Base-by-base conservation (phyloP, 441 rosid genomes). In the Pelargonium citronellum region DNA sequence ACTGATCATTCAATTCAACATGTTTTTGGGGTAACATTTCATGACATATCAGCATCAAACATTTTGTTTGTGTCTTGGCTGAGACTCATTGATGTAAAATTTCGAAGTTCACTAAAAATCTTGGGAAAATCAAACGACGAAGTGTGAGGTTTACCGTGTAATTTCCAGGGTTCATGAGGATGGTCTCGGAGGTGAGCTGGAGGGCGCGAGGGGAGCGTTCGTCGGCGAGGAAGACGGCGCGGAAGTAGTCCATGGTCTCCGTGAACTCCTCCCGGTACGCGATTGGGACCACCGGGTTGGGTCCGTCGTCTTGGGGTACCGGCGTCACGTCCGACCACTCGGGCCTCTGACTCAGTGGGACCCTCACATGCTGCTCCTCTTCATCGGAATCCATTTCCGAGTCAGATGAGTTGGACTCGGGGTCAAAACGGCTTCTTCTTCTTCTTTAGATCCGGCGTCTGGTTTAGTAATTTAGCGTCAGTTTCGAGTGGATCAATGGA, bases 211-310 rank as follows among this genome's bases (percentile, higher is more conserved):
- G 84, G 49, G 98, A 92, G 69, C 88, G 88, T 81, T 95, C 99
- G 39, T 83, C 80, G 68, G 94, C 79, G 70, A 39, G 41, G 77
- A 86, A 95, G 49, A 95, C 68, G 66, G 97, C 96, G 4, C 99
- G 90, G 73, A 95, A 95, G 84, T 90, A 95, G 83, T 86, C 86
- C 96, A 95, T 95, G 4, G 91, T 83, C 84, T 92, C 96, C 20
- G 84, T 83, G 75, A 95, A 95, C 7, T 87, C 87, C 41, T 87
- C 91, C 78, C 82, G 86, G 87, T 90, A 92, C 0, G 87, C 96
- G 78, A 92, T 92, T 27, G 90, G 83, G 0, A 90, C 97, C 49
- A 95, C 97, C 0, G 96, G 98, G 74, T 86, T 83, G 7, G 93
- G 91, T 1, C 98, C 99, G 67, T 95, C 99, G 80, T 95, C 81